A percentile compares a stretch with the other conserved stretches of the same genome.
Conservation (phyloP, 352 stramenopile genomes). For the Phytophthora agathidicida region DNA sequence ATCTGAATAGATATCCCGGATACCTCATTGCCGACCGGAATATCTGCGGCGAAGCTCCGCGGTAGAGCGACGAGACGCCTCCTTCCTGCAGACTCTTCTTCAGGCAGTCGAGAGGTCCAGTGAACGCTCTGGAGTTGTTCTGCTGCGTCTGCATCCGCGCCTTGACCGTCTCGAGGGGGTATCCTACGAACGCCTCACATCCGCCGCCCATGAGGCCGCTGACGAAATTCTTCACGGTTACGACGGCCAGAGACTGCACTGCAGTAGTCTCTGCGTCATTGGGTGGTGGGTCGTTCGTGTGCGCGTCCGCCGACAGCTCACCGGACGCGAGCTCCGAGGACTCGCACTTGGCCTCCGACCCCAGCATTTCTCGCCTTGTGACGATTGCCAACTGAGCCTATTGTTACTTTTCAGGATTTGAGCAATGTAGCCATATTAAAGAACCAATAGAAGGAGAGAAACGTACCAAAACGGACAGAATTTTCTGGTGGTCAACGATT, state of each 20-base stretch:
- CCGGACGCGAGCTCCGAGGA: slow-evolving; percentile 30
- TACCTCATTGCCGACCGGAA: slow-evolving; percentile 73
- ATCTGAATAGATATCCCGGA: slow-evolving; percentile 11
- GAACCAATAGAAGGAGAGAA: no score
- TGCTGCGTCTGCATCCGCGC: slow-evolving; percentile 73
- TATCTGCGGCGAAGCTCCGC: slow-evolving; percentile 69
- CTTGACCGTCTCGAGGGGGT: slow-evolving; percentile 75
- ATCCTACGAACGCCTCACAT: slow-evolving; percentile 66
- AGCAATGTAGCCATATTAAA: background rate
- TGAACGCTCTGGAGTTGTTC: slow-evolving; percentile 32
- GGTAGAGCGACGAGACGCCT: slow-evolving; percentile 65
- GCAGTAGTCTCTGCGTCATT: background rate
- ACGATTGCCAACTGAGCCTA: no score
- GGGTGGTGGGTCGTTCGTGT: background rate
- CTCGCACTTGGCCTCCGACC: slow-evolving; percentile 20
- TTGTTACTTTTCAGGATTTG: no score
- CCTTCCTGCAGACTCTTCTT: slow-evolving; percentile 62
- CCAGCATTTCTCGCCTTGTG: slow-evolving; percentile 10
- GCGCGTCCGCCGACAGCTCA: slow-evolving; percentile 24
- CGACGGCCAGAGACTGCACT: slow-evolving; percentile 49
- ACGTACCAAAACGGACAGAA: no score
- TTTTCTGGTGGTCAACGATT: no score
- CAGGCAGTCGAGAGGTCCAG: slow-evolving; percentile 57
- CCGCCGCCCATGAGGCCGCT: slow-evolving; percentile 61
- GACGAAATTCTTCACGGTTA: slow-evolving; percentile 71